Conservation (phyloP, 108 stramenopile genomes). For the Skeletonema grethae region DNA sequence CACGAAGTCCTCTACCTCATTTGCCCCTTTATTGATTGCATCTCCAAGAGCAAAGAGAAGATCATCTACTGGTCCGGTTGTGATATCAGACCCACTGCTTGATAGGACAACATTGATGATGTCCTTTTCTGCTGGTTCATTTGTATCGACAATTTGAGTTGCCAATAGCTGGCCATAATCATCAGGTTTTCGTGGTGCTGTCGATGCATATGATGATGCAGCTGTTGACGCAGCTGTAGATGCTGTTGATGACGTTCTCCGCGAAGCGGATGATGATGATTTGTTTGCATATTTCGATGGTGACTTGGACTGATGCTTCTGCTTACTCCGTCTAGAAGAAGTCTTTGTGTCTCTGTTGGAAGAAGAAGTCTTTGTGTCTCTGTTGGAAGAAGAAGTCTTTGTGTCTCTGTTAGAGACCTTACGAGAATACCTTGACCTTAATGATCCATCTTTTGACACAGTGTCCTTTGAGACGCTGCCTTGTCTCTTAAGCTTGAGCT, state of each 20-base stretch:
- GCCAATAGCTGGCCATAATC: neutral
- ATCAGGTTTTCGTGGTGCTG: neutral
- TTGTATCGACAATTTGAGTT: neutral
- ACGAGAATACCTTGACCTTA: too few relatives aligned
- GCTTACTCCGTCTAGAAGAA: too few relatives aligned
- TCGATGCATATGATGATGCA: neutral
- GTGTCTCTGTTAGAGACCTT: too few relatives aligned
- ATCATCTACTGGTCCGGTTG: neutral
- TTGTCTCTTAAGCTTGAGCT: neutral
- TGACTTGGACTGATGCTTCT: neutral
- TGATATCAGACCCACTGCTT: neutral
- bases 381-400: too few relatives aligned
- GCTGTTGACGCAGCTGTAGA: neutral
- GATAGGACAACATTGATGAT: too few relatives aligned
- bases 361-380: too few relatives aligned
- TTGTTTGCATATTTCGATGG: neutral
- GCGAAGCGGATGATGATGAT: neutral
- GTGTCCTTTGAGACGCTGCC: neutral
- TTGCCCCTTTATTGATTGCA: neutral
- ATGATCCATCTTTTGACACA: neutral
- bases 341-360: too few relatives aligned
- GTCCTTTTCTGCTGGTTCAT: too few relatives aligned
- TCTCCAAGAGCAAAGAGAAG: neutral
- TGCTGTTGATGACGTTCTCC: neutral
- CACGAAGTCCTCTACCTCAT: neutral